Base-by-base conservation (phyloP, 2,329 filamentous ascomycete genomes). In the Aotearoamyces nothofagi region DNA sequence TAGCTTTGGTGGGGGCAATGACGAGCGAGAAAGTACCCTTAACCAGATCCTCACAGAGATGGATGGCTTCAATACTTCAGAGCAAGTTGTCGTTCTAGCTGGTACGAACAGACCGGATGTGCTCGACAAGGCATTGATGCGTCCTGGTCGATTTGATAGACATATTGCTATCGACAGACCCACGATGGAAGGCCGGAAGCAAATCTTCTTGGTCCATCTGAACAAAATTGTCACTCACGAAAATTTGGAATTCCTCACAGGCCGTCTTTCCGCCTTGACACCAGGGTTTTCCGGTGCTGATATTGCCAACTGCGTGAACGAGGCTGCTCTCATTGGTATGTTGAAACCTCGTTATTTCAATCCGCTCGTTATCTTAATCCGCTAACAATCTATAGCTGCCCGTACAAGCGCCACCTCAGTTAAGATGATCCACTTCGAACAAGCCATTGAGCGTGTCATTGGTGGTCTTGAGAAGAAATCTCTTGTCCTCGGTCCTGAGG, bases 21-120 rank as follows among this genome's bases (percentile, higher is more conserved):
- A 98, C 49, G 90, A 98, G 59, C 78, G 90, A 36, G 90, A 98
- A 58, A 82, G 81, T 26, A 98, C 90, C 0, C 73, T 98, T 15
- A 98, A 98, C 56, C 90, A 98, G 58, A 96, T 98, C 36, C 63
- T 98, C 30, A 98, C 90, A 0, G 90, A 98, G 54, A 98, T 98
- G 90, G 90, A 98, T 51, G 90, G 87, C 33, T 96, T 96, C 72
- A 94, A 94, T 56, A 96, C 87, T 5, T 72, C 78, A 2, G 87
- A 96, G 47, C 87, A 96, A 57, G 81, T 98, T 23, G 87, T 98
- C 30, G 90, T 98, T 17, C 68, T 98, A 37, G 90, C 90, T 27
- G 90, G 90, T 59, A 98, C 90, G 32, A 98, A 98, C 59, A 70
- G 90, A 57, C 79, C 84, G 8, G 90, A 98, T 52, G 74, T 96